Evolutionary conservation across 2,329 filamentous ascomycete genomes (phyloP).

Genomic region (Colletotrichum costaricense): DNA sequence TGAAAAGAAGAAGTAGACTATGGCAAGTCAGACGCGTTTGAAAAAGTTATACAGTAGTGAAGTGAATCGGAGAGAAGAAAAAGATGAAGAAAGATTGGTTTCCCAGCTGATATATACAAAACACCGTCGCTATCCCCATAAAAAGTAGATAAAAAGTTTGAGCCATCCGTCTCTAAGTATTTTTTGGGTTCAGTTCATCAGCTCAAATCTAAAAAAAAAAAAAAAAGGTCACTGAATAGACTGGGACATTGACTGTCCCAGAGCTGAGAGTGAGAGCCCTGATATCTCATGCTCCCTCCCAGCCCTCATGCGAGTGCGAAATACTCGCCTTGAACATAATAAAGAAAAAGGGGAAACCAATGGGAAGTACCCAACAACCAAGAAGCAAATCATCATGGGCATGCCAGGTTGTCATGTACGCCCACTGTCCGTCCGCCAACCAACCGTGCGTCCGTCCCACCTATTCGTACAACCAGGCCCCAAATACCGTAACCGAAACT

Average conservation of each 20-base stretch:
- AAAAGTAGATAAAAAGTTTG: not conserved
- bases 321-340: slow-evolving; percentile 25
- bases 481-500: slow-evolving; percentile 4
- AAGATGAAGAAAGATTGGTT: not conserved
- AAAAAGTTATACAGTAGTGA: not conserved
- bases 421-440: not conserved
- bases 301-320: slow-evolving; percentile 16
- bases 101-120: slow-evolving; percentile 16
- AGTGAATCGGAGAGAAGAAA: not conserved
- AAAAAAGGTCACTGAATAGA: not conserved
- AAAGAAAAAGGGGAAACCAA: slow-evolving; percentile 33
- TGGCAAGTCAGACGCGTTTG: not conserved
- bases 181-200: slow-evolving; percentile 19
- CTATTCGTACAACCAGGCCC: slow-evolving; percentile 26
- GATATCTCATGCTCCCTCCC: not conserved
- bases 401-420: slow-evolving; percentile 4
- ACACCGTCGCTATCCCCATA: slow-evolving; percentile 25
- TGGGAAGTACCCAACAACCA: slow-evolving; percentile 9
- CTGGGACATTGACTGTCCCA: not conserved
- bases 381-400: slow-evolving; percentile 1
- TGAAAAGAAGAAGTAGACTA: not conserved
- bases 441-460: slow-evolving; percentile 3
- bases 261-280: not conserved
- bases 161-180: slow-evolving; percentile 11
- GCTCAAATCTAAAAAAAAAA: slow-evolving; percentile 17